Percentiles rank a stretch among this genome's conserved stretches.
phyloP scores from a whole-genome alignment of 2,329 filamentous ascomycete genomes.

The Lecanoromycetidae sp. region DNA sequence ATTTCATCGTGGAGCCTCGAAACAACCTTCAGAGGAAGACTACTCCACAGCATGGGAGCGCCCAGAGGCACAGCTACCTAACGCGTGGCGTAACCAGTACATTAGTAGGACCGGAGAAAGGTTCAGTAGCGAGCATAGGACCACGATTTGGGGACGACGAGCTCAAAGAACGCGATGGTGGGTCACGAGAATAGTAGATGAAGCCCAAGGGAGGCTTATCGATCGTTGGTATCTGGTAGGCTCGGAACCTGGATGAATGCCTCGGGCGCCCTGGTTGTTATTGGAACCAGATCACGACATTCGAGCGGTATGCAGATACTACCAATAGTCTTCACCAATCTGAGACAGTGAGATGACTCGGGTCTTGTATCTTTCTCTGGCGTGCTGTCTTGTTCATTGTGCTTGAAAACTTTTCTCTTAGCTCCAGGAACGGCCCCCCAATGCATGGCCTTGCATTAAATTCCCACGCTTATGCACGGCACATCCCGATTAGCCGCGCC shows the following conservation, averaged over 20 bases:
- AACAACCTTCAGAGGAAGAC: neutral
- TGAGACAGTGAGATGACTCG: no score
- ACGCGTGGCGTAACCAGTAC: neutral
- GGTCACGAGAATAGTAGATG: conserved; percentile 2
- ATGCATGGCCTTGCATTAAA: no score
- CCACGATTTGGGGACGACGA: neutral
- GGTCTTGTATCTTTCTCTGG: no score
- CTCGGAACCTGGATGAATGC: neutral
- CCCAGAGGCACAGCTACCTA: neutral
- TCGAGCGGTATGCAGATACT: no score
- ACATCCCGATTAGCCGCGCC: no score
- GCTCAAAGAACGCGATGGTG: neutral
- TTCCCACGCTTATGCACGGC: no score
- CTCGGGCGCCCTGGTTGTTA: neutral
- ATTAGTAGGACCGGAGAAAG: neutral
- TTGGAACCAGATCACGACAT: no score
- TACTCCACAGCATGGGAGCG: neutral
- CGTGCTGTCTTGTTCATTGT: no score
- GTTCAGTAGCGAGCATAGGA: neutral
- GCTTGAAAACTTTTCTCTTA: no score
- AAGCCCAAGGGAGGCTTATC: neutral
- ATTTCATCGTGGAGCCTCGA: neutral
- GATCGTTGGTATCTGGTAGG: conserved; percentile 5
- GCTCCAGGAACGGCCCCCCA: no score
- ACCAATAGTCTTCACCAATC: no score